Evolutionary conservation across 73 alveolate genomes (phyloP).

Genomic region (Paramecium biaurelia): DNA sequence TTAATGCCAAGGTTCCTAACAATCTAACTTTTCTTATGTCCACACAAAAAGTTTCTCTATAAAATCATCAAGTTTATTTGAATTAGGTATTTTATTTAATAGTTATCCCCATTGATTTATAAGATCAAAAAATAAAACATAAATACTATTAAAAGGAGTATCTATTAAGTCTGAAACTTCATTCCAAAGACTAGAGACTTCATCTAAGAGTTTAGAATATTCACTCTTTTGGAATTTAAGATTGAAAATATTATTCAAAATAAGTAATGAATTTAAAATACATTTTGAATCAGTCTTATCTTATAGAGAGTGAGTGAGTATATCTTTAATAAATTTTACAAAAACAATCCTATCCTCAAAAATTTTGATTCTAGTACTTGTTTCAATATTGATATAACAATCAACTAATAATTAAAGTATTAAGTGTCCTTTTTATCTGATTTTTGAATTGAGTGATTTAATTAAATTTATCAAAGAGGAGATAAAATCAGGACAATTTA

Average conservation of each 20-base stretch:
- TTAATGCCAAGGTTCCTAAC: conserved; percentile 42
- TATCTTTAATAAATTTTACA: neutral
- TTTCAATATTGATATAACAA: neutral
- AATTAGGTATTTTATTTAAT: neutral
- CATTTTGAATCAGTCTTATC: conserved; percentile 22
- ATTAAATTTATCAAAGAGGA: neutral
- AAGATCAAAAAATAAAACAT: neutral
- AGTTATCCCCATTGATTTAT: conserved; percentile 21
- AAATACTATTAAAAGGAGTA: conserved; percentile 9
- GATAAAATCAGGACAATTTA: neutral
- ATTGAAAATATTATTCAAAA: neutral
- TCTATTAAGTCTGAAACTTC: neutral
- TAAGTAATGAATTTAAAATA: neutral
- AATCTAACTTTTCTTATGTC: conserved; percentile 16
- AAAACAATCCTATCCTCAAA: neutral
- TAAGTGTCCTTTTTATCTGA: neutral
- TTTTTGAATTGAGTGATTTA: conserved; percentile 29
- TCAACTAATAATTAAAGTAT: neutral
- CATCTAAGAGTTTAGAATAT: neutral
- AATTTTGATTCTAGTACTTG: neutral
- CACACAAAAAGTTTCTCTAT: neutral
- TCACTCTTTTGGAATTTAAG: neutral
- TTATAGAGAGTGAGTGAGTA: neutral
- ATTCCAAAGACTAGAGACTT: neutral
- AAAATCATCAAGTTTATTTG: neutral